Base-by-base conservation (phyloP, 768 basidiomycete species). In the Pulveroboletus ravenelii region DNA sequence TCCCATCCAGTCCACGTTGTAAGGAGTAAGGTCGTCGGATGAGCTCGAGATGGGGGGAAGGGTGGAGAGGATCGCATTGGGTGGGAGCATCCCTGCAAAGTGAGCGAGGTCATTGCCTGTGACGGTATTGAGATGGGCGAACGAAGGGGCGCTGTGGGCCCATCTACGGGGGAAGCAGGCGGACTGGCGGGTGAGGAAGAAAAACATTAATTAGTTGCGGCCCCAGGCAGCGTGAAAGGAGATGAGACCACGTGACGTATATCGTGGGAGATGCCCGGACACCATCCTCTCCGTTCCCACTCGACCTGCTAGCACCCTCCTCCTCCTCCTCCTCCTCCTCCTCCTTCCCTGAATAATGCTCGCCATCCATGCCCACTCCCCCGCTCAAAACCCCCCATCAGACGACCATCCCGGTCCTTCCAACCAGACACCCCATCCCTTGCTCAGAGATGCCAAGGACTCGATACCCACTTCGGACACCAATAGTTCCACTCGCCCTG, bases 1-100 rank as follows among this genome's bases (percentile, higher is more conserved):
- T 60, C 86, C 85, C 86, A 96, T 92, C 94, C 93, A 96, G 68
- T 99, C 95, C 56, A 78, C 73, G 68, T 99, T 98, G 77, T 79
- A 95, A 2, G 72, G 75, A 3, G 76, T 75, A 27, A 98, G 79
- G 55, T 96, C 94, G 10, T 82, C 74, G 8, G 73, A 35, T n/a
- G 79, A 51, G 15, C 70, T 59, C 8, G 76, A 67, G 39, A 55
- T 55, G 13, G 86, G 77, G 23, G 80, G 61, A 2, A 88, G 74
- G 8, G 86, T 85, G 17, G 89, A 84, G 14, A 91, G 70, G 47
- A 91, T 79, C 30, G 85, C 77, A 5, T 78, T 72, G 1, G 76
- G 68, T 0, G 85, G 74, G 7, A 91, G 78, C 47, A 90, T 73
- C 47, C 73, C 72, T n/a, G 80, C 62, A 64, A 91, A 87, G 62